These are phyloP conservation scores for Aureobasidium uvarum DNA, from an alignment of 2,329 filamentous ascomycete genomes.

Conservation along the genomic window DNA sequence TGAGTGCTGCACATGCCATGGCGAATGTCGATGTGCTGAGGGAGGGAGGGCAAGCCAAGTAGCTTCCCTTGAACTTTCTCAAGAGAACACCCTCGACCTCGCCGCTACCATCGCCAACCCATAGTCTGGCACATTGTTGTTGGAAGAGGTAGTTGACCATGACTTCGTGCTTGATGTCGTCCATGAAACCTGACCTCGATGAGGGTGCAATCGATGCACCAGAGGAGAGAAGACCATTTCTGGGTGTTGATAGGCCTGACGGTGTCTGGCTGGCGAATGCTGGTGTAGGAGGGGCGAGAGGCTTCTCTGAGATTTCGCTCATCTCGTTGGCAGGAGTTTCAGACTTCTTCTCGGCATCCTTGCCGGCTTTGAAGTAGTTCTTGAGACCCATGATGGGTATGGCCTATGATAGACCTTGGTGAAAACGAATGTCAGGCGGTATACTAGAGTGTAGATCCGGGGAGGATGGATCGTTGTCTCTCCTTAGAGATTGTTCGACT, in stretches of 20 bases:
- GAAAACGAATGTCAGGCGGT: constrained; percentile 21
- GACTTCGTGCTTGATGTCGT: constrained; percentile 76
- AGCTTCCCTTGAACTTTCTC: constrained; percentile 64
- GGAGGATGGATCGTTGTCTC: neutral
- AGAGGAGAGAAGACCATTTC: constrained; percentile 50
- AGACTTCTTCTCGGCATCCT: constrained; percentile 39
- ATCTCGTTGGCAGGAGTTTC: constrained; percentile 25
- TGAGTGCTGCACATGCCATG: constrained; percentile 64
- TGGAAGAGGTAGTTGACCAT: constrained; percentile 83
- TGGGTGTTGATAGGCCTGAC: constrained; percentile 40
- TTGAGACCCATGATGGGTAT: constrained; percentile 56
- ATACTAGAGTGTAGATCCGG: constrained; percentile 8
- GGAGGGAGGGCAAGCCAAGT: constrained; percentile 69
- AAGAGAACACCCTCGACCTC: constrained; percentile 70
- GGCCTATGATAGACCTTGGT: constrained; percentile 11
- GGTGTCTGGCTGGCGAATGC: constrained; percentile 30
- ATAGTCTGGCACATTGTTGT: constrained; percentile 71
- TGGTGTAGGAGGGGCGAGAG: constrained; percentile 23
- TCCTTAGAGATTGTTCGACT: constrained; percentile 8
- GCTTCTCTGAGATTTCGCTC: constrained; percentile 43
- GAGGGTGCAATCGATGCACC: constrained; percentile 49
- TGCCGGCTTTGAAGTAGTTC: constrained; percentile 61
- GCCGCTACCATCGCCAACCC: constrained; percentile 68
- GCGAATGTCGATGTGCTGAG: constrained; percentile 63
- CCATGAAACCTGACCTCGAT: constrained; percentile 46